phyloP scores from a whole-genome alignment of 2,329 filamentous ascomycete genomes.

The Colletotrichum paranaense region DNA sequence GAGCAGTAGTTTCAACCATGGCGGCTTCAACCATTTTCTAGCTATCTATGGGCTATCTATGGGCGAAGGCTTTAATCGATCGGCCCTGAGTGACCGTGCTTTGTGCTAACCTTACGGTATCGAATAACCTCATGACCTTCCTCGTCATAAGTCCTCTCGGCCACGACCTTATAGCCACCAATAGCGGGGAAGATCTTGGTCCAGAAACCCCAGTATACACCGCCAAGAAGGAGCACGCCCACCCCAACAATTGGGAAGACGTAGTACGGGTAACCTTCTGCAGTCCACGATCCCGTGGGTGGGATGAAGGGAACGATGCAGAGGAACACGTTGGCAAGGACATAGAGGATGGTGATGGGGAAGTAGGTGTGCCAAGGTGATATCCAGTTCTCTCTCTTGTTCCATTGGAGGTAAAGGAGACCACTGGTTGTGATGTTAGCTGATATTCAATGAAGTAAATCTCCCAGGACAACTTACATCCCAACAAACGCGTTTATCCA shows the following conservation, averaged over 20 bases:
- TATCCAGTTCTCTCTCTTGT: conserved; percentile 62
- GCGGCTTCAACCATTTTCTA: too few species aligned
- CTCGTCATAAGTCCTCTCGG: conserved; percentile 54
- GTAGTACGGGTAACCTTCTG: conserved; percentile 66
- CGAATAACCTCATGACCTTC: conserved; percentile 52
- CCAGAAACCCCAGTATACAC: conserved; percentile 64
- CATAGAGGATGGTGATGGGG: conserved; percentile 59
- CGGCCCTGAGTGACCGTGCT: background rate
- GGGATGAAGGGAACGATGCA: conserved; percentile 67
- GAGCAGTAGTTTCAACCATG: too few species aligned
- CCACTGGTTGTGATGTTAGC: conserved; percentile 46
- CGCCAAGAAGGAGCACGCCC: conserved; percentile 61
- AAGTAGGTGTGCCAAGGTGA: conserved; percentile 64
- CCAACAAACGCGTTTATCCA: conserved; percentile 66
- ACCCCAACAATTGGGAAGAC: conserved; percentile 67
- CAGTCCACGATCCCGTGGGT: conserved; percentile 58
- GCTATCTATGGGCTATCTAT: too few species aligned
- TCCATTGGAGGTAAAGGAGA: conserved; percentile 63
- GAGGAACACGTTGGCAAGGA: conserved; percentile 64
- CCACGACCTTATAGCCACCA: conserved; percentile 61
- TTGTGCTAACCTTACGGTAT: conserved; percentile 48
- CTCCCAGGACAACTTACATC: conserved; percentile 5
- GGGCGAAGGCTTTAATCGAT: background rate
- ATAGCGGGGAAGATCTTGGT: conserved; percentile 60
- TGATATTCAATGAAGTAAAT: background rate